Evolutionary conservation across 805 yeast species (phyloP), one percentile per base, ranked within the genome.

Genomic region (Candida arabinofermentans): DNA sequence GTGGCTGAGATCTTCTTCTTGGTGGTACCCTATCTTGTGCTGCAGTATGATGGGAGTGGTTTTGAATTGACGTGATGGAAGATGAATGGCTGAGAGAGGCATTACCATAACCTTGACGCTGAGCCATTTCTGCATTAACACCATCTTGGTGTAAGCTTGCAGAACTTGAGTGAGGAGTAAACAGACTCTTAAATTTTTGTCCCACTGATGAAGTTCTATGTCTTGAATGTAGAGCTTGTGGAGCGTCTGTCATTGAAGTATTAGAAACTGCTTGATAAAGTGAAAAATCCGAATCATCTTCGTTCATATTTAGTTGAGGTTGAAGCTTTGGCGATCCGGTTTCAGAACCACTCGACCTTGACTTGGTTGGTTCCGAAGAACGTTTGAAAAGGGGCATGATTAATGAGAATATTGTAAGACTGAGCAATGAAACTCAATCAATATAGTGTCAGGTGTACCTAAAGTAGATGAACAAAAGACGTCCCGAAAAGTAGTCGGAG

Each of bases 181-280:
- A 62, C 8, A 63, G 36, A 37, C 46, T 57, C 45, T 60, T 61
- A 31, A 63, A 58, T 40, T 57, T 54, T 27, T 55, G 58, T 10
- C 64, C 51, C 42, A 62, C 51, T 4, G 67, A 62, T 3, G 55
- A 39, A 23, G 51, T 36, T 31, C 62, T 51, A 18, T 54, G 44
- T 31, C 66, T 42, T n/a, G 48, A 33, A 8, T 39, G 37, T 8
- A 48, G 10, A 13, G 44, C 33, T 17, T 44, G 46, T 1, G 53
- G 37, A 6, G 43, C 10, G 4, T 56, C 61, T 1, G 50, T 32
- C 19, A 43, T 42, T 1, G 61, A 48, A 5, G 55, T 43, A 14
- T 48, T 42, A 4, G 61, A 54, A 12, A 52, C 32, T 5, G 58
- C 35, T 13, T 50, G 49, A 33, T 53, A 54, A 5, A 57, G 36